These are phyloP conservation scores for Cladosporium sp. DNA, from an alignment of 2,329 filamentous ascomycete species.

Conservation along the genomic window DNA sequence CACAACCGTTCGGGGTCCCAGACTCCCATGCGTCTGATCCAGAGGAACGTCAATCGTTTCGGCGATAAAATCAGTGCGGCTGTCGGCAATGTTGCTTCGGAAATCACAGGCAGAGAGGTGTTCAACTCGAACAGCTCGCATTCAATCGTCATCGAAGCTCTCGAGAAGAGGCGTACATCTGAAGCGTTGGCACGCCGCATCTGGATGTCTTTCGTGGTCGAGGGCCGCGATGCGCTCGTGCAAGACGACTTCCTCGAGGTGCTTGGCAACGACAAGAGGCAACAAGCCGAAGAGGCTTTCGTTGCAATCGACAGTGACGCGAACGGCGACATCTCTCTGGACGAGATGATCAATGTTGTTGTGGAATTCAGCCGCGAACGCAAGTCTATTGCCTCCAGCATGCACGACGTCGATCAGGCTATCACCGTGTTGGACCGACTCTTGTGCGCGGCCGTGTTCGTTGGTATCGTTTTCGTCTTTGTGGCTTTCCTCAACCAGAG, in stretches of 20 bases:
- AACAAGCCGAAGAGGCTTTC: conserved; percentile 83
- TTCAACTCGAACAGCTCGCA: conserved; percentile 90
- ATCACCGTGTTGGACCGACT: conserved; percentile 86
- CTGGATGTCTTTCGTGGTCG: conserved; percentile 97
- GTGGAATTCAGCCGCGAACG: conserved; percentile 77
- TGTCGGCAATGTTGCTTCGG: conserved; percentile 87
- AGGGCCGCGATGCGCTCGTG: conserved; percentile 74
- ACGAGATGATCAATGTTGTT: conserved; percentile 89
- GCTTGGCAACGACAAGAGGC: conserved; percentile 65
- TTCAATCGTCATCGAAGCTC: conserved; percentile 78
- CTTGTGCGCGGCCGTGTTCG: conserved; percentile 70
- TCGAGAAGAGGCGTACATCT: conserved; percentile 76
- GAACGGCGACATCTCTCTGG: conserved; percentile 90
- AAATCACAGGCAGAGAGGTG: conserved; percentile 91
- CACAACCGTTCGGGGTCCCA: conserved; percentile 54
- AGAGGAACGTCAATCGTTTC: conserved; percentile 58
- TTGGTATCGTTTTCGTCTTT: conserved; percentile 59
- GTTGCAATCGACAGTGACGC: conserved; percentile 71
- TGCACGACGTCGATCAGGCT: conserved; percentile 96
- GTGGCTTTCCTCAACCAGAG: conserved; percentile 83
- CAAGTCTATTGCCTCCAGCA: conserved; percentile 82
- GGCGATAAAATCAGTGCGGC: conserved; percentile 91
- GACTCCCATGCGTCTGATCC: conserved; percentile 73
- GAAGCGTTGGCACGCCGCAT: conserved; percentile 91
- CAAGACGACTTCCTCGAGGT: conserved; percentile 82